Base-by-base conservation (phyloP, 2,329 filamentous ascomycete species). In the Zymoseptoria pseudotritici region DNA sequence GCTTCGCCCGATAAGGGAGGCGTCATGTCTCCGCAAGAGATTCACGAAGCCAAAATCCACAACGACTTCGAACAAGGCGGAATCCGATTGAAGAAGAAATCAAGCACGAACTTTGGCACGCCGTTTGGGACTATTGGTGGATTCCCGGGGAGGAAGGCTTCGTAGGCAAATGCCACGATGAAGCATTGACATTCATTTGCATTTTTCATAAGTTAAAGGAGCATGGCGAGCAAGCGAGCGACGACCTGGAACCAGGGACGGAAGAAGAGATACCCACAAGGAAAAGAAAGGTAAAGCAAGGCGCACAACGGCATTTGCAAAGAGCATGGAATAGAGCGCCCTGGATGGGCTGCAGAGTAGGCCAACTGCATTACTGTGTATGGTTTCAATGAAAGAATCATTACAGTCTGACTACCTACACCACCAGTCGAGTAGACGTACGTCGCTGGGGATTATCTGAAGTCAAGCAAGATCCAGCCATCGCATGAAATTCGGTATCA, bases 11-110 rank as follows among this genome's bases (percentile, higher is more conserved):
- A 46, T 17, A 46, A 46, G 36, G 36, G 13, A 31, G 52, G 52
- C 8, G 22, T 53, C 52, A 36, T 68, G 5, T 65, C 66, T 17
- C 66, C 64, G 21, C 66, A 67, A 53, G 63, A 65, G 53, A 58
- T 58, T 9, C 64, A 66, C 57, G 68, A 70, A 50, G 65, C 63
- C 4, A 59, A 67, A 53, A 63, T 69, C 4, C 68, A 71, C 11
- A 56, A 57, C 17, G 57, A 69, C 9, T 70, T 72, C 50, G 69
- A 71, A 26, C 58, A 69, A 54, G 71, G 68, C 50, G 72, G 72
- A 10, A 73, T 74, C 63, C 70, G 66, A 57, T 63, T 74, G 51
- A 73, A 72, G 62, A 73, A 73, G 59, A 74, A 72, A 56, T 60
- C 68, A 1, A 73, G 71, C 55, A 66, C 61, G 36, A 74, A 74